Base-by-base conservation (phyloP, 177 flowering plant genomes). In the Vitis hybrid region DNA sequence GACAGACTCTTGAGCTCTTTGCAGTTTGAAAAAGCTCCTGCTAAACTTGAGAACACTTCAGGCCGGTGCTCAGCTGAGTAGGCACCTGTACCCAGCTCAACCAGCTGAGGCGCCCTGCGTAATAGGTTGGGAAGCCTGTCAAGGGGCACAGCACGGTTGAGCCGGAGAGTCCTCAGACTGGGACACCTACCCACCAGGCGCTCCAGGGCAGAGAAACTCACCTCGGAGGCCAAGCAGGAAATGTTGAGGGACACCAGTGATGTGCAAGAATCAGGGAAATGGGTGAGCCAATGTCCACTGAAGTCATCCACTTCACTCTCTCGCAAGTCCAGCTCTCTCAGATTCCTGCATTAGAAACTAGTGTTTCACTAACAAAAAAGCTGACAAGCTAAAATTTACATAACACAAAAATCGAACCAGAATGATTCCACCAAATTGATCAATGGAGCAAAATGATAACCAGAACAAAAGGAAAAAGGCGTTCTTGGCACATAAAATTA, bases 271-370 rank as follows among this genome's bases (percentile, higher is more conserved):
- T 89, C 92, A 9, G 97, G 95, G 70, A 94, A 92, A 80, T 81
- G 78, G 76, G 84, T 84, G 11, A 94, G 86, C 98, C 98, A 94
- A 70, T 91, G 81, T 64, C 97, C 97, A 74, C 88, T 84, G 7
- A 73, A 72, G 69, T 91, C 97, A 7, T 89, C 97, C 76, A 92
- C 95, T 62, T 90, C 92, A 79, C 93, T 84, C 74, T 94, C 97
- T 53, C 82, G 78, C 84, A 94, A 83, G 75, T 94, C 97, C 64
- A 94, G 79, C 78, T 81, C 94, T 72, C 83, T 85, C 71, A 94
- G 77, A 72, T 85, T 82, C 85, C 98, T 94, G 82, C 73, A 71
- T 56, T 33, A 62, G 19, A 66, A 75, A 62, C 64, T 4, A 71
- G 49, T 14, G 55, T 13, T 0, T 13, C 10, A 22, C 59, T 56